Conservation (phyloP, 2,329 filamentous ascomycete genomes). For the Sporothrix brasiliensis region DNA sequence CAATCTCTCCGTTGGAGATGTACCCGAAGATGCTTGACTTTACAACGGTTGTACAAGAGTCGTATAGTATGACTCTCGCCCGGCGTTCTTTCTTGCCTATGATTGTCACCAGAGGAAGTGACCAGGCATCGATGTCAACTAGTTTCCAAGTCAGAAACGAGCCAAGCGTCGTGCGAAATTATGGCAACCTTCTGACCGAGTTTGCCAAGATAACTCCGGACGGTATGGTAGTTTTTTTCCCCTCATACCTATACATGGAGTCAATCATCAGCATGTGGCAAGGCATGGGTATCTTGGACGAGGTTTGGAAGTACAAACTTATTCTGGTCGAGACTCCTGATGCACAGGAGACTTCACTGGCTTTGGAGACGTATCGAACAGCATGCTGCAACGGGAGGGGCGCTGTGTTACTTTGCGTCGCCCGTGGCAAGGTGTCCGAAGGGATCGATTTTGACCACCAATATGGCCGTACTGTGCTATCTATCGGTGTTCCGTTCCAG, state of each 20-base stretch:
- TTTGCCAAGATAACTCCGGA: slow-evolving; percentile 96
- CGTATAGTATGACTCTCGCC: slow-evolving; percentile 94
- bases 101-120: slow-evolving; percentile 93
- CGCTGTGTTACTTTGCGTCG: slow-evolving; percentile 90
- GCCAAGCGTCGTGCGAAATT: slow-evolving; percentile 94
- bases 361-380: slow-evolving; percentile 93
- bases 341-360: slow-evolving; percentile 93
- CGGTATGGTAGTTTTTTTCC: slow-evolving; percentile 98
- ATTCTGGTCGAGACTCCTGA: slow-evolving; percentile 98
- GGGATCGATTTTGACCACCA: slow-evolving; percentile 99
- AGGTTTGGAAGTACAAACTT: slow-evolving; percentile 98
- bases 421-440: slow-evolving; percentile 94
- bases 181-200: slow-evolving; percentile 88
- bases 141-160: slow-evolving; percentile 96
- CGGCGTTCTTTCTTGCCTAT: slow-evolving; percentile 94
- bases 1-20: slow-evolving; percentile 96
- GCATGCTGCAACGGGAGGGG: slow-evolving; percentile 97
- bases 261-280: slow-evolving; percentile 99
- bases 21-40: slow-evolving; percentile 99
- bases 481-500: slow-evolving; percentile 96
- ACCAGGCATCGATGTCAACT: slow-evolving; percentile 90
- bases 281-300: slow-evolving; percentile 94
- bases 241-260: slow-evolving; percentile 98
- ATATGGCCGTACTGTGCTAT: slow-evolving; percentile 92
- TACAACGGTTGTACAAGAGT: slow-evolving; percentile 89